Evolutionary conservation across 179 eudicot species (phyloP).

Genomic region (Drosera spatulata): DNA sequence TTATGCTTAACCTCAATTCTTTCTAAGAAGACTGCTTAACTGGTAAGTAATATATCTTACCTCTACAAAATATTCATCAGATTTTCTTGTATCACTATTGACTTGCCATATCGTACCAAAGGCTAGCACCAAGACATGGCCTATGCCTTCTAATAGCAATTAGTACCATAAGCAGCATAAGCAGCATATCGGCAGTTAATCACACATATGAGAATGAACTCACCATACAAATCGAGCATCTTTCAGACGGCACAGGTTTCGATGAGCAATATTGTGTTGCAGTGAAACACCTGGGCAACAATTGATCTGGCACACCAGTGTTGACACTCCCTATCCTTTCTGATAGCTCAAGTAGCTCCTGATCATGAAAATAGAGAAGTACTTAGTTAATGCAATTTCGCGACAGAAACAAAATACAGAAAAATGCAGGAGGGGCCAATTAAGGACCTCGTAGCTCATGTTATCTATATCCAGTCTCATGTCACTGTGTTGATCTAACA

Average conservation of each 20-base stretch:
- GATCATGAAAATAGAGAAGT: constrained; percentile 4
- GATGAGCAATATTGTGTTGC: constrained; percentile 63
- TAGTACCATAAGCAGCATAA: no score
- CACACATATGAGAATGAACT: background rate
- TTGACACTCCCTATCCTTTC: constrained; percentile 75
- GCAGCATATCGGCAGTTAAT: background rate
- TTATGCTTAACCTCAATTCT: no score
- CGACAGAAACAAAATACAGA: background rate
- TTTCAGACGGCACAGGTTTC: constrained; percentile 51
- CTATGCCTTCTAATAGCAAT: background rate
- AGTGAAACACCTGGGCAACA: constrained; percentile 43
- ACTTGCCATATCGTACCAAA: no score
- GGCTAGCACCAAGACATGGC: no score
- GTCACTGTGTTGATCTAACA: constrained; percentile 33
- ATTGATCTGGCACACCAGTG: constrained; percentile 66
- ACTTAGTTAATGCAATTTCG: background rate
- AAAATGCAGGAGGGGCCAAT: background rate
- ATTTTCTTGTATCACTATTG: no score
- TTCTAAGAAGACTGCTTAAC: no score
- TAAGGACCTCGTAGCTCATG: constrained; percentile 22
- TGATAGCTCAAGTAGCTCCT: constrained; percentile 84
- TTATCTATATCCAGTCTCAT: constrained; percentile 39
- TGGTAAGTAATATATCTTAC: no score
- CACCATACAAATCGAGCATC: constrained; percentile 80
- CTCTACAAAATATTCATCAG: no score